Conservation (phyloP, 768 basidiomycete genomes). For the Phanerochaete carnosa region DNA sequence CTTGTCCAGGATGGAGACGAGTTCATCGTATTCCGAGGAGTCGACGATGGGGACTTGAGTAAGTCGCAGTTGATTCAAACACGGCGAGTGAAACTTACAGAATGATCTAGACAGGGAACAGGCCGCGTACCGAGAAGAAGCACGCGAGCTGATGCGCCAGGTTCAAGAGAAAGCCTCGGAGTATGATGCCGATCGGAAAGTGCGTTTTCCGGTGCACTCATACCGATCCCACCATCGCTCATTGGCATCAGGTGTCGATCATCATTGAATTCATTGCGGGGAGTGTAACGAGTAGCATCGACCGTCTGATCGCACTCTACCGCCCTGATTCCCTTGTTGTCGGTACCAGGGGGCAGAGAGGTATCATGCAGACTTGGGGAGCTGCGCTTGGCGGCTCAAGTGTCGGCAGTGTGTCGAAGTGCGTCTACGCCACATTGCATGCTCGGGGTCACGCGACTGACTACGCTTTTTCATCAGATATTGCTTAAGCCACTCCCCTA, state of each 20-base stretch:
- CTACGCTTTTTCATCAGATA: slow-evolving; percentile 42
- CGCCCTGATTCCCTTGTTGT: slow-evolving; percentile 92
- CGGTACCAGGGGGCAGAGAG: slow-evolving; percentile 75
- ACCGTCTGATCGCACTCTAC: slow-evolving; percentile 89
- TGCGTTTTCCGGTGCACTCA: slow-evolving; percentile 20
- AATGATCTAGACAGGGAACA: slow-evolving; percentile 65
- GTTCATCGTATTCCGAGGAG: slow-evolving; percentile 85
- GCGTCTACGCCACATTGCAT: slow-evolving; percentile 9
- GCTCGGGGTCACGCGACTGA: background rate
- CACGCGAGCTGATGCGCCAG: slow-evolving; percentile 71
- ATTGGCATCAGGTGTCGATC: slow-evolving; percentile 61
- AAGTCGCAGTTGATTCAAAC: slow-evolving; percentile 18
- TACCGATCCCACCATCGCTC: background rate
- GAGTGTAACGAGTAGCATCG: slow-evolving; percentile 82
- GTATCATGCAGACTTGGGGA: slow-evolving; percentile 51
- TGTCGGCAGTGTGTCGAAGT: slow-evolving; percentile 63
- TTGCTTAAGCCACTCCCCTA: slow-evolving; percentile 88
- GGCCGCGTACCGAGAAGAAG: slow-evolving; percentile 77
- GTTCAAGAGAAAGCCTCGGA: slow-evolving; percentile 83
- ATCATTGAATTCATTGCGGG: slow-evolving; percentile 95
- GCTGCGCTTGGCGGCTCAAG: slow-evolving; percentile 46
- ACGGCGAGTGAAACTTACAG: background rate
- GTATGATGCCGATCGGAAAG: slow-evolving; percentile 74
- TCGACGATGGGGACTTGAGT: slow-evolving; percentile 87
- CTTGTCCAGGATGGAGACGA: slow-evolving; percentile 90